Base-by-base conservation (phyloP, 768 basidiomycete genomes). In the Amanita pseudoporphyria region DNA sequence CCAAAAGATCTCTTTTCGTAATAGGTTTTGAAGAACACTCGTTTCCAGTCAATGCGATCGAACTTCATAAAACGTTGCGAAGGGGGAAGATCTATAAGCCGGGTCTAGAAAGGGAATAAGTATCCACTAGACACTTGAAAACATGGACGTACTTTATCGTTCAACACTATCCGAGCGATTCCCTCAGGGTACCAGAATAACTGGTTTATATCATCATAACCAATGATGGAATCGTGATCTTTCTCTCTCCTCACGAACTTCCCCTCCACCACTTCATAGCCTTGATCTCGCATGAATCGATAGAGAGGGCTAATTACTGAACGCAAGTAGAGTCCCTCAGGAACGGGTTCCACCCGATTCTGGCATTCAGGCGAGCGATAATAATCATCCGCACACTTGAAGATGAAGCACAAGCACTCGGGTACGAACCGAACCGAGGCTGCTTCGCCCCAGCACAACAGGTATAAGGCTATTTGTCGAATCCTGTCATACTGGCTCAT, bases 151-250 rank as follows among this genome's bases (percentile, higher is more conserved):
- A 90, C 91, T 78, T 91, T 95, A 73, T 97, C 91, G 14, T 70
- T 77, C 36, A 97, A 74, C 2, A 82, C 79, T 59, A 99, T 98
- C 26, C 90, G 73, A 9, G 93, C 88, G 59, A 99, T 93, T 28
- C 96, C 96, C 56, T 99, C 96, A 2, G 95, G 96, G 64, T 98
- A 99, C 96, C 95, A 99, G 67, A 99, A 99, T 41, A 99, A 69
- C 64, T 99, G 95, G 63, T 99, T 99, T 54, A 98, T 86, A 67
- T 99, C 96, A 65, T 99, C 96, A 60, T 99, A 99, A 3, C 96
- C 96, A 60, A 99, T 95, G 59, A 97, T 93, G 53, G 82, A 76
- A 43, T 90, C 82, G 61, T 98, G 96, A 60, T 99, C 96, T 62
- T 73, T 74, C 73, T 99, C 96, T 60, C 87, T 76, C 61, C 91